Conservation (phyloP, 768 basidiomycete species). For the Lentinula raphanica region DNA sequence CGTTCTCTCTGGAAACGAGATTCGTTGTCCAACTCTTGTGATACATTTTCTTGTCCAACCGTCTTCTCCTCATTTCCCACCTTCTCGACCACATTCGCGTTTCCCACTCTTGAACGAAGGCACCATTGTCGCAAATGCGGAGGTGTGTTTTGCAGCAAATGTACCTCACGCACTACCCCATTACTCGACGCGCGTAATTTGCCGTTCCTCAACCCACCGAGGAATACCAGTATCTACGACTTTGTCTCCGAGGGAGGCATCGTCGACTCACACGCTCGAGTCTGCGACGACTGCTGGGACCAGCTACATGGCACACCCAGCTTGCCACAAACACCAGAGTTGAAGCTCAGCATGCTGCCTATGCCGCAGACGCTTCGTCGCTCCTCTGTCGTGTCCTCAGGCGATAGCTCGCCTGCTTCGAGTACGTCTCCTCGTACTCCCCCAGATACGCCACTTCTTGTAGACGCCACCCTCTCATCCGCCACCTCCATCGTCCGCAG, state of each 20-base stretch:
- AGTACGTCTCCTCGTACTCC: slow-evolving; percentile 22
- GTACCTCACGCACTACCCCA: slow-evolving; percentile 52
- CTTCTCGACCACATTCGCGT: slow-evolving; percentile 22
- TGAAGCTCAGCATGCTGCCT: slow-evolving; percentile 7
- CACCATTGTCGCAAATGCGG: slow-evolving; percentile 87
- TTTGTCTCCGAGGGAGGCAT: slow-evolving; percentile 63
- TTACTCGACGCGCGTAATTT: slow-evolving; percentile 73
- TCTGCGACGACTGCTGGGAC: slow-evolving; percentile 75
- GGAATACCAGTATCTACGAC: slow-evolving; percentile 50
- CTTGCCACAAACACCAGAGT: slow-evolving; percentile 23
- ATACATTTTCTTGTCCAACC: not conserved
- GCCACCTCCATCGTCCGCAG: slow-evolving; percentile 16
- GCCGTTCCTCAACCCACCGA: slow-evolving; percentile 65
- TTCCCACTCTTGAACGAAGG: slow-evolving; percentile 67
- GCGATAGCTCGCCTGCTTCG: slow-evolving; percentile 26
- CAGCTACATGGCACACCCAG: slow-evolving; percentile 53
- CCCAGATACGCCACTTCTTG: slow-evolving; percentile 1
- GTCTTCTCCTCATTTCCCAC: not conserved
- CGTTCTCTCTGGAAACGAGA: slow-evolving; percentile 61
- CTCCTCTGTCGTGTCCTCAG: not conserved
- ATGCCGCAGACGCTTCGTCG: not conserved
- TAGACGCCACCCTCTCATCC: slow-evolving; percentile 17
- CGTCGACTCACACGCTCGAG: slow-evolving; percentile 38
- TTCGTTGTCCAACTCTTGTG: slow-evolving; percentile 1
- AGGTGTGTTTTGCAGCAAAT: slow-evolving; percentile 65